A percentile compares a stretch with the other conserved stretches of the same genome.
These are phyloP conservation scores for Pleurotus tuber-regium DNA, from an alignment of 768 basidiomycete genomes.

Conservation along the genomic window DNA sequence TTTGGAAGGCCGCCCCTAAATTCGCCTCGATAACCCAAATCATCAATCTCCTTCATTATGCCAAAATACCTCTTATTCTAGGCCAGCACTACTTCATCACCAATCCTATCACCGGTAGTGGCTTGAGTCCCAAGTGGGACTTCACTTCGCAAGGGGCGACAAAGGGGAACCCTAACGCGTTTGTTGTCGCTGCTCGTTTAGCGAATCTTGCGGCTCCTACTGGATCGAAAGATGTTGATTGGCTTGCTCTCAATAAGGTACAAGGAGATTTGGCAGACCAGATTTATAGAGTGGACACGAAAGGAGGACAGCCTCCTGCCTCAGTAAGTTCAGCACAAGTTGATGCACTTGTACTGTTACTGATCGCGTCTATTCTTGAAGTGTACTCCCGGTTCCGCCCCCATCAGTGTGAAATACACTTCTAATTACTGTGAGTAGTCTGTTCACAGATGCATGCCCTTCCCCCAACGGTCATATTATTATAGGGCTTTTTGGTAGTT, in stretches of 20 bases:
- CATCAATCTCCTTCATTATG: constrained; percentile 14
- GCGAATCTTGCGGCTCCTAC: constrained; percentile 25
- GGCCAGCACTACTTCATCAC: constrained; percentile 59
- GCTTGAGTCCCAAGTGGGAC: constrained; percentile 53
- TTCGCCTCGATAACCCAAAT: constrained; percentile 15
- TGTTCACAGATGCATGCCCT: too few relatives aligned
- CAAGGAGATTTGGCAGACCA: constrained; percentile 46
- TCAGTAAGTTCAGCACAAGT: constrained; percentile 28
- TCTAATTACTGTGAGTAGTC: constrained; percentile 48
- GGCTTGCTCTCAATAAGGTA: constrained; percentile 48
- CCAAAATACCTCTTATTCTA: constrained; percentile 22
- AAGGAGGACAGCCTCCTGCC: constrained; percentile 54
- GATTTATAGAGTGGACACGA: constrained; percentile 52
- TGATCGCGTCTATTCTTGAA: constrained; percentile 10
- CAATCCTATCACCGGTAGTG: constrained; percentile 39
- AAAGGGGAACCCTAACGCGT: constrained; percentile 41
- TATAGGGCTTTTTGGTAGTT: neutral
- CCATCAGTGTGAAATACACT: constrained; percentile 48
- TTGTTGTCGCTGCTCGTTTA: constrained; percentile 42
- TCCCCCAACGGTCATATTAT: too few relatives aligned
- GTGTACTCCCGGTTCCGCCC: constrained; percentile 39
- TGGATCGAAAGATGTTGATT: constrained; percentile 46
- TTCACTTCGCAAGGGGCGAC: constrained; percentile 41
- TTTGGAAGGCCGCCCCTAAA: constrained; percentile 21
- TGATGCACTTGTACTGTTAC: neutral